Evolutionary conservation across 768 basidiomycete genomes (phyloP), one percentile per base, ranked within the genome.

Genomic region (Artomyces pyxidatus): DNA sequence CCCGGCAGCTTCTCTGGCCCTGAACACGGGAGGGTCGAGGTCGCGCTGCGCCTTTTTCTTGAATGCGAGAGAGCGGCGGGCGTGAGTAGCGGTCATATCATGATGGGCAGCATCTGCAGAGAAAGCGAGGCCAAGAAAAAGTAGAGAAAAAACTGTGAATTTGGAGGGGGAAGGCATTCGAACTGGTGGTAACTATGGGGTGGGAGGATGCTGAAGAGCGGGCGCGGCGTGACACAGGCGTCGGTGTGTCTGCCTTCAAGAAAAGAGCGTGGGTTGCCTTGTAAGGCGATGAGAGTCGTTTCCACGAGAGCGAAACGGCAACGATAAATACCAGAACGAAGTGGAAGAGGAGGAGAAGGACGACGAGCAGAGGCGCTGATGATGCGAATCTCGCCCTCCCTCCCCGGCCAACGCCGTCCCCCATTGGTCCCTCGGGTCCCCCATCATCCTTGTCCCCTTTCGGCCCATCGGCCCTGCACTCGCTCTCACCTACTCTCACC

Each of bases 331-430:
- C 7, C 37, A 11, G 6, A 16, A 16, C 14, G 52, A 48, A 14
- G 29, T 7, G 26, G 14, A 17, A 21, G 16, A 23, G 1, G 54
- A 6, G 10, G 50, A 14, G 14, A 54, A 19, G 8, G 59, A 39
- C 3, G 49, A 41, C 12, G 53, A 55, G 53, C n/a, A n/a, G n/a
- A n/a, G n/a, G 10, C 21, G 58, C 46, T 7, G 47, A 38, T 9
- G 42, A 2, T n/a, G 51, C 42, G 5, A 55, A n/a, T n/a, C n/a
- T n/a, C n/a, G n/a, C n/a, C n/a, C n/a, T n/a, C n/a, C n/a, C n/a
- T n/a, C n/a, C n/a, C n/a, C n/a, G n/a, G n/a, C n/a, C n/a, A n/a
- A n/a, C n/a, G n/a, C n/a, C n/a, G n/a, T n/a, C n/a, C n/a, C n/a
- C n/a, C n/a, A n/a, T n/a, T n/a, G n/a, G n/a, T n/a, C n/a, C n/a